A percentile compares a stretch with the other conserved stretches of the same genome.
These are phyloP conservation scores for Clitoria ternatea DNA, from an alignment of 306 rosid species.

Conservation along the genomic window DNA sequence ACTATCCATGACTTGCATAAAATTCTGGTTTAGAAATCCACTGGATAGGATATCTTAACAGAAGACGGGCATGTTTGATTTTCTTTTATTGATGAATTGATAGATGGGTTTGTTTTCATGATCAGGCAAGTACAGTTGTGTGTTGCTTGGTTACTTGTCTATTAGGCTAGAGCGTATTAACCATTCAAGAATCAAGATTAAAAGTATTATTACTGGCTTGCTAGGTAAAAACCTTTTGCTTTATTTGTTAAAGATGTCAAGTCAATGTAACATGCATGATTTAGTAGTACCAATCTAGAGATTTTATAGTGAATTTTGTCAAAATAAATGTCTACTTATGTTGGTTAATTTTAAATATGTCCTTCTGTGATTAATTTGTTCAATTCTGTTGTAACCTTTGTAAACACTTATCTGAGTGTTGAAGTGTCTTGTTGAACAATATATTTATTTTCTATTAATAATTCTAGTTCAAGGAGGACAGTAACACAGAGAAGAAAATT, in stretches of 20 bases:
- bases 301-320: conserved; percentile 15
- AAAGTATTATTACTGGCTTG: background rate
- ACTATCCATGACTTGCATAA: too few relatives aligned
- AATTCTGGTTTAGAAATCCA: too few relatives aligned
- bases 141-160: background rate
- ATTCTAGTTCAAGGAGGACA: conserved; percentile 81
- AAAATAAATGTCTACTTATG: conserved; percentile 8
- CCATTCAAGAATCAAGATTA: background rate
- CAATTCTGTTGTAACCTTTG: background rate
- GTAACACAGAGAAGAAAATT: conserved; percentile 84
- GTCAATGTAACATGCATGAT: background rate
- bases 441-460: conserved; percentile 2
- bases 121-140: background rate
- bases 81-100: background rate
- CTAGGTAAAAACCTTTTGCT: background rate
- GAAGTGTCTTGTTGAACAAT: background rate
- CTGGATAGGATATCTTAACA: too few relatives aligned
- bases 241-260: background rate
- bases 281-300: background rate
- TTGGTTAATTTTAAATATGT: conserved; percentile 4
- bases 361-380: conserved; percentile 5
- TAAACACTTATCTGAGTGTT: background rate
- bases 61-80: too few relatives aligned
- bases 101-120: background rate
- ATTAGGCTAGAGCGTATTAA: background rate